Base-by-base conservation (phyloP, 2,329 filamentous ascomycete species). In the Botryotinia narcissicola region DNA sequence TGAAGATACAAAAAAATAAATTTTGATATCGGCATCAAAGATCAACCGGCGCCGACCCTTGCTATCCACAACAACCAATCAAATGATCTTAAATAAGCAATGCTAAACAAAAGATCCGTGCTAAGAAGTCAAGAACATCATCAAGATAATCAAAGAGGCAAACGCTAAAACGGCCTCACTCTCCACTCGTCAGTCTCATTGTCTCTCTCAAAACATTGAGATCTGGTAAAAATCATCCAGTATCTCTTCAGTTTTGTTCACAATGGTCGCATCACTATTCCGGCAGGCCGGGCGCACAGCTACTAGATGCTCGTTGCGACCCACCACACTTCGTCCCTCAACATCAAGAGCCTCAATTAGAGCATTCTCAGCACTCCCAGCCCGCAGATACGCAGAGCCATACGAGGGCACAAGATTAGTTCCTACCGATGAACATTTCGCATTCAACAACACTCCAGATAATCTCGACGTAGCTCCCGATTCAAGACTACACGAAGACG, bases 201-300 rank as follows among this genome's bases (percentile, higher is more conserved):
- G 75, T 48, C 46, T 48, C 75, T 75, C 73, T 70, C 73, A 72
- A 66, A 75, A 74, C 73, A 68, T 73, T 74, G 75, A 78, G 74
- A 73, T 76, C 75, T 78, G 78, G 78, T 75, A 59, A 73, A 73
- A 73, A 77, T 57, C 37, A 57, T 75, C 62, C 75, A 74, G 73
- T 71, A 75, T 69, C 73, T 75, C 73, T 72, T 46, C 70, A 66
- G 74, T 75, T 72, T 70, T 74, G 73, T 80, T 76, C 82, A 85
- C 83, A 84, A 94, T 94, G 92, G 88, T 91, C 83, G 88, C 91
- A 83, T 87, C 90, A 80, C 85, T 94, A 82, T 89, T 89, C 84
- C 90, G 92, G 84, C 87, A 94, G 82, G 91, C 91, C 83, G 87
- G 90, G 87, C 88, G 87, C 84, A 87, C 89, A 83, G 90, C 90